Evolutionary conservation across 23 red algal genomes (phyloP).

Genomic region (Chondrus crispus): DNA sequence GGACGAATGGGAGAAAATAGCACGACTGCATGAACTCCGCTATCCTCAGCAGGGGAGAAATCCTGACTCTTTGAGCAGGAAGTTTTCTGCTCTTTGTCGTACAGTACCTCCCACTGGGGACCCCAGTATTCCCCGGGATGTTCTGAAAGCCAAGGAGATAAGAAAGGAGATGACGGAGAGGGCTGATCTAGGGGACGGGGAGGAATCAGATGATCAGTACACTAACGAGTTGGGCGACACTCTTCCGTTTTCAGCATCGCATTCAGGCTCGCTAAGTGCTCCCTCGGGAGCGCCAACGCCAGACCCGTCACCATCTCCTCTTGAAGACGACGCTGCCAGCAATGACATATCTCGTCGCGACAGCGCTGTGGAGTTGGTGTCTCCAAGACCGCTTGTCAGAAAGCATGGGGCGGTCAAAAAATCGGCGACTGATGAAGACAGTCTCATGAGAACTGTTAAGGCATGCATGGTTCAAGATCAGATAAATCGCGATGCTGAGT

Average conservation of each 20-base stretch:
- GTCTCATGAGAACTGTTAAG: background rate
- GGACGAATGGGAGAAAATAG: background rate
- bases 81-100: background rate
- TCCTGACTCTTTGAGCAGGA: background rate
- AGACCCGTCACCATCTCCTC: no score
- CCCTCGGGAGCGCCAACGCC: no score
- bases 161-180: background rate
- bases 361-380: no score
- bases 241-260: background rate
- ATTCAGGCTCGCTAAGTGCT: no score
- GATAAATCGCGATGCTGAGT: background rate
- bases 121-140: background rate
- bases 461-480: background rate
- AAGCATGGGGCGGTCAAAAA: no score
- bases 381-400: no score
- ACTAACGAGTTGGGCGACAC: background rate
- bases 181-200: background rate
- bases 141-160: background rate
- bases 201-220: background rate
- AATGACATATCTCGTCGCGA: no score
- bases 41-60: background rate
- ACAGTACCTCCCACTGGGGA: background rate
- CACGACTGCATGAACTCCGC: background rate
- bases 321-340: no score
- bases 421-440: background rate